Percentiles rank a stretch among this genome's conserved stretches.
Conservation (phyloP, 176 grass and related monocot genomes). For the Aegilops longissima region DNA sequence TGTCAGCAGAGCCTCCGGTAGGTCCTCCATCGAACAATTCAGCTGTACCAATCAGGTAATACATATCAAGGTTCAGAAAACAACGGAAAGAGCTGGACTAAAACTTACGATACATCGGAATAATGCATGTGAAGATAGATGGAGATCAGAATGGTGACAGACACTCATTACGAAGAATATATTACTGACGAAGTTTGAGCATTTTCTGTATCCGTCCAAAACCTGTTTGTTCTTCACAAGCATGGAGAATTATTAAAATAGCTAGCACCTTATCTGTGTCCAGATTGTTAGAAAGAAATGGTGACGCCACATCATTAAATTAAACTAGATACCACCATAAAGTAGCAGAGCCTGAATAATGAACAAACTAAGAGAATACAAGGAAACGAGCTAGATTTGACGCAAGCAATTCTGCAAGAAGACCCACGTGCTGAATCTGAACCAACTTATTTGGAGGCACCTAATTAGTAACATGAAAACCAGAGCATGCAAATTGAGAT, state of each 20-base stretch:
- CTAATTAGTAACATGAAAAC: neutral
- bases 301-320: no score
- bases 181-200: neutral
- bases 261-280: no score
- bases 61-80: neutral
- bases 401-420: no score
- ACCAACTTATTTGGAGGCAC: neutral
- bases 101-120: neutral
- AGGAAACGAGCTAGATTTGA: no score
- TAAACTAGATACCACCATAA: no score
- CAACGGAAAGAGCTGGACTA: neutral
- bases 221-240: neutral
- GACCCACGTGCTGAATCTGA: neutral
- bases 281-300: no score
- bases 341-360: no score
- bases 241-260: neutral
- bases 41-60: neutral
- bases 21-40: conserved; percentile 41
- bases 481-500: no score
- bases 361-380: no score
- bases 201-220: neutral
- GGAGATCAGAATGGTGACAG: neutral
- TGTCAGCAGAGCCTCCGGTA: conserved; percentile 36
- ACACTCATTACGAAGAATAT: neutral
- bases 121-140: neutral